Base-by-base conservation (phyloP, 2,329 filamentous ascomycete genomes). In the Apiospora marii region DNA sequence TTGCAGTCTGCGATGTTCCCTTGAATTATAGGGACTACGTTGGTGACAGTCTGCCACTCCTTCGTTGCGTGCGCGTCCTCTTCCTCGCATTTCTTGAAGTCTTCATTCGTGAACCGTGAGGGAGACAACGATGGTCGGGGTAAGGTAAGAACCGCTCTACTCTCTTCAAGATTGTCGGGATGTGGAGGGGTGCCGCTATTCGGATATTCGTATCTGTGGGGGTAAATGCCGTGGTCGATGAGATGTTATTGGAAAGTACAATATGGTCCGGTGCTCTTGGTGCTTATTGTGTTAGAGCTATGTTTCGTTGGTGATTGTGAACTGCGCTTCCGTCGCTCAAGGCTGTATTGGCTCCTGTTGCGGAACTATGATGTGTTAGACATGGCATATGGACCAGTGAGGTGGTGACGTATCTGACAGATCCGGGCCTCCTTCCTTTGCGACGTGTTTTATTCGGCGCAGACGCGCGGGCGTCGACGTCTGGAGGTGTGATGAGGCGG, bases 81-180 rank as follows among this genome's bases (percentile, higher is more conserved):
- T 27, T 34, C 27, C 19, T 68, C 46, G 27, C 68, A 71, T 41
- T 48, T 71, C 43, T 34, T 16, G 58, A 71, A 68, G 24, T 71
- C 70, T 1, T 71, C 64, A 13, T 71, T n/a, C 16, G 58, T 68
- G 19, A 71, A 67, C 2, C 61, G 70, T 12, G 19, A 68, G 2
- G 70, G 70, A 24, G 58, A 71, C 16, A 71, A 68, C 3, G n/a
- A 71, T n/a, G 8, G n/a, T 19, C 70, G 34, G 24, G 53, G 70
- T 19, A 24, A 37, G 6, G 41, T 34, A 46, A 71, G 46, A 12
- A 27, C 30, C 67, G n/a, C 16, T 13, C 5, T n/a, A n/a, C 68
- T 71, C n/a, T 71, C 70, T 4, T 68, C 58, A 6, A 68, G 19
- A 48, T 71, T 68, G 2, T 46, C 44, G 19, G 58, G 58, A 22